These are phyloP conservation scores for Camelina hispida DNA, from an alignment of 345 rosid species.

Conservation along the genomic window DNA sequence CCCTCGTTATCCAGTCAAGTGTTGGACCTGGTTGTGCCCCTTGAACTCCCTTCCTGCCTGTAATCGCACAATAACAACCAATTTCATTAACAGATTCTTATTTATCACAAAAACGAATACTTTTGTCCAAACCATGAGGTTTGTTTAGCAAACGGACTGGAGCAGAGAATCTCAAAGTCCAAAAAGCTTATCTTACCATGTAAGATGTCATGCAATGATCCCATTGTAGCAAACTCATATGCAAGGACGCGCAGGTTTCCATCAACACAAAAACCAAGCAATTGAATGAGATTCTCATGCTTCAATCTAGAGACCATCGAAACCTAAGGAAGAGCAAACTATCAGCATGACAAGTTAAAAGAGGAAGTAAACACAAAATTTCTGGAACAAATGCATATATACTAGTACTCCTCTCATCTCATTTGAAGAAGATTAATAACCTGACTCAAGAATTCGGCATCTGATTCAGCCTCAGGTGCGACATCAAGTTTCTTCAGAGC, in stretches of 20 bases:
- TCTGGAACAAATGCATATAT: neutral
- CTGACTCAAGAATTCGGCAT: slow-evolving; percentile 87
- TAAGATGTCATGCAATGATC: slow-evolving; percentile 93
- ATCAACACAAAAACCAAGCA: slow-evolving; percentile 89
- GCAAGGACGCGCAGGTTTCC: slow-evolving; percentile 90
- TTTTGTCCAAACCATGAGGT: slow-evolving; percentile 3
- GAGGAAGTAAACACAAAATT: slow-evolving; percentile 23
- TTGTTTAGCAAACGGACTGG: slow-evolving; percentile 8
- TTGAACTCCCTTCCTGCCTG: slow-evolving; percentile 50
- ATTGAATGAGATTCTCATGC: slow-evolving; percentile 81
- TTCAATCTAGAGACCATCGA: slow-evolving; percentile 93
- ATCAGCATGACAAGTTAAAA: slow-evolving; percentile 24
- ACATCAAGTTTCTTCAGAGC: slow-evolving; percentile 87
- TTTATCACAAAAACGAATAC: neutral
- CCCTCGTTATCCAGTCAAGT: slow-evolving; percentile 49
- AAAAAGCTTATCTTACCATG: slow-evolving; percentile 63
- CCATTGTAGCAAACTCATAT: slow-evolving; percentile 99
- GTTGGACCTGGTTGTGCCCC: slow-evolving; percentile 53
- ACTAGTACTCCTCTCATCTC: neutral
- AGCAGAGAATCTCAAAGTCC: slow-evolving; percentile 7
- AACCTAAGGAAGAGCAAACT: slow-evolving; percentile 56
- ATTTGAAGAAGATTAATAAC: slow-evolving; percentile 42
- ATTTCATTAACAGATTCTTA: neutral
- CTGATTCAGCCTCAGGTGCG: slow-evolving; percentile 76
- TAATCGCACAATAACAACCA: slow-evolving; percentile 26